phyloP scores from a whole-genome alignment of 306 rosid genomes.

The Malus fusca region DNA sequence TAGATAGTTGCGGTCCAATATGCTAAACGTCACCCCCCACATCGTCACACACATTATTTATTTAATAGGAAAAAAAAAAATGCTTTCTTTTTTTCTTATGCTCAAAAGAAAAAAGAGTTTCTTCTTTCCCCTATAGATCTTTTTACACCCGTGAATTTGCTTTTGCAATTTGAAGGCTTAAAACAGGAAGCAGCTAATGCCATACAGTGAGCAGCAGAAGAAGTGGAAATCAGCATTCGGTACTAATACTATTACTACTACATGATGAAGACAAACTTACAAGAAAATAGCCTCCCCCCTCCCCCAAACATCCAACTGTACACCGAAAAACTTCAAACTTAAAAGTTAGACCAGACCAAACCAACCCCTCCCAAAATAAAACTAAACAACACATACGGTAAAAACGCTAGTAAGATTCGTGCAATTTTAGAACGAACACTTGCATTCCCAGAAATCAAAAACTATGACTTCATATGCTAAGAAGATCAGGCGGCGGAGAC shows the following conservation, averaged over 20 bases:
- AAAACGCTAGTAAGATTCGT: constrained; percentile 13
- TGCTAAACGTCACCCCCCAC: too few species aligned
- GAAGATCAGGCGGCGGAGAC: constrained; percentile 75
- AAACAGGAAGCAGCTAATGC: constrained; percentile 20
- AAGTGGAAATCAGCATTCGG: constrained; percentile 12
- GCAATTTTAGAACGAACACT: constrained; percentile 28
- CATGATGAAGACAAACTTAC: neutral
- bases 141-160: constrained; percentile 1
- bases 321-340: constrained; percentile 30
- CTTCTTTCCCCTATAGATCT: constrained; percentile 9
- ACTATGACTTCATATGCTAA: constrained; percentile 53
- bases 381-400: constrained; percentile 10
- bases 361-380: constrained; percentile 19
- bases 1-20: too few species aligned
- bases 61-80: neutral
- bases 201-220: constrained; percentile 14
- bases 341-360: constrained; percentile 41
- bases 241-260: constrained; percentile 13
- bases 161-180: constrained; percentile 11
- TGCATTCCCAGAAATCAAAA: constrained; percentile 4
- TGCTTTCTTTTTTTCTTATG: neutral
- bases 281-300: constrained; percentile 39
- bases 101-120: neutral
- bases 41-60: too few species aligned
- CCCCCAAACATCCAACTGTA: constrained; percentile 55